phyloP scores from a whole-genome alignment of 2,329 filamentous ascomycete species.

The Fusarium succisae region DNA sequence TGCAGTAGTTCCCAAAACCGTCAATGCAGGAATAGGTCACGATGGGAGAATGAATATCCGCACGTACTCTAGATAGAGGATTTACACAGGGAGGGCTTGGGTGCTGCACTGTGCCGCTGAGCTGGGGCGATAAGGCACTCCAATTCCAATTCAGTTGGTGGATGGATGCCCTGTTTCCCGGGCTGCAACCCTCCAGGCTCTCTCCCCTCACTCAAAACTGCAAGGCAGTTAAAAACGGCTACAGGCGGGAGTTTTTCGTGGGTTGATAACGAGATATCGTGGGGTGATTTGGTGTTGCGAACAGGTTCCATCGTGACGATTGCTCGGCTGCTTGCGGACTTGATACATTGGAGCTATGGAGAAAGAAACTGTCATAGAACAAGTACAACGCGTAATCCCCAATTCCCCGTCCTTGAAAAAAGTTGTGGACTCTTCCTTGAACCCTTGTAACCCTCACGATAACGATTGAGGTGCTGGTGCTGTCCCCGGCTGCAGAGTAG shows the following conservation, averaged over 20 bases:
- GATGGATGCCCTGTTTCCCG: conserved; percentile 8
- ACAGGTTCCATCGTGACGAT: background rate
- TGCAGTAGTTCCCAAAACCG: conserved; percentile 15
- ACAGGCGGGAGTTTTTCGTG: conserved; percentile 32
- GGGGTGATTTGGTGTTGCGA: conserved; percentile 17
- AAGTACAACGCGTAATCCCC: conserved; percentile 20
- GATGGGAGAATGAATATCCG: conserved; percentile 10
- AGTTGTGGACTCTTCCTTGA: conserved; percentile 8
- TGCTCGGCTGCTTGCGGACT: background rate
- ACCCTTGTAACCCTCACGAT: conserved; percentile 21
- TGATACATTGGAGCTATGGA: background rate
- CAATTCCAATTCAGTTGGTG: conserved; percentile 23
- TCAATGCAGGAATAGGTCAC: conserved; percentile 20
- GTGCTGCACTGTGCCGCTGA: conserved; percentile 28
- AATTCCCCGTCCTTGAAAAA: conserved; percentile 30
- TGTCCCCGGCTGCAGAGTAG: conserved; percentile 12
- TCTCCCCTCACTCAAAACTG: background rate
- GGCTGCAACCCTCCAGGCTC: conserved; percentile 18
- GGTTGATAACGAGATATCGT: conserved; percentile 21
- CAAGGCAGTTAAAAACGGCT: conserved; percentile 7
- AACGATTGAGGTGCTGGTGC: conserved; percentile 1
- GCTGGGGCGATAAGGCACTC: conserved; percentile 36
- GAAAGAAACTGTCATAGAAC: conserved; percentile 5
- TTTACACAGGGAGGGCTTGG: conserved; percentile 12
- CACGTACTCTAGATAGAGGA: conserved; percentile 4